A percentile compares a stretch with the other conserved stretches of the same genome.
These are phyloP conservation scores for Blastocystis hominis DNA, from an alignment of 352 stramenopile species.

Conservation along the genomic window DNA sequence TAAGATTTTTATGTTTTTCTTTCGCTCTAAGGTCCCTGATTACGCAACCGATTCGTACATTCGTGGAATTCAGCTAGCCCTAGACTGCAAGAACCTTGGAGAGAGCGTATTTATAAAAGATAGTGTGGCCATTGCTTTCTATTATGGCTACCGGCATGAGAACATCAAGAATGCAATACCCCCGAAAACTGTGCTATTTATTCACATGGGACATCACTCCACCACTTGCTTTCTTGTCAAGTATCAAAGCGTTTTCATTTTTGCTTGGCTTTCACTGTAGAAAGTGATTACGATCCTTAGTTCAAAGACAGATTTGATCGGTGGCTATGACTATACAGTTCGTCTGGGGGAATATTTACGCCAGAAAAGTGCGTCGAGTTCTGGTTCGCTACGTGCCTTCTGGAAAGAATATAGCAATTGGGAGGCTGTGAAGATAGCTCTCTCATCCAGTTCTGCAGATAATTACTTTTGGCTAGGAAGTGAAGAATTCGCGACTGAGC, in stretches of 20 bases:
- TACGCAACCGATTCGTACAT: not conserved
- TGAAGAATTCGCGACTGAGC: too few relatives aligned
- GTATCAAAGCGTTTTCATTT: not conserved
- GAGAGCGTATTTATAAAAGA: not conserved
- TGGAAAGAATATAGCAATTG: too few relatives aligned
- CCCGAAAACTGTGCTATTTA: not conserved
- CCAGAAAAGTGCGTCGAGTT: too few relatives aligned
- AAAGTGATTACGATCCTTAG: not conserved
- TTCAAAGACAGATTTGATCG: not conserved
- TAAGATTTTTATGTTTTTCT: not conserved
- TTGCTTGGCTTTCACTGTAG: not conserved
- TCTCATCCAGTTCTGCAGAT: too few relatives aligned
- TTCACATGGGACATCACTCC: not conserved
- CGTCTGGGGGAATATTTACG: too few relatives aligned
- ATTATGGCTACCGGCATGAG: not conserved
- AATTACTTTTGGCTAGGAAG: too few relatives aligned
- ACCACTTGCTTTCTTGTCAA: not conserved
- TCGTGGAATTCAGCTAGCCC: not conserved
- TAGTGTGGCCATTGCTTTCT: not conserved
- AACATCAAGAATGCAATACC: not conserved
- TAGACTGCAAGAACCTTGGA: slow-evolving; percentile 27
- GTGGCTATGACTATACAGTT: not conserved
- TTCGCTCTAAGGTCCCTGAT: not conserved
- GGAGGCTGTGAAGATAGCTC: too few relatives aligned
- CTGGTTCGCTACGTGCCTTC: too few relatives aligned